These are phyloP conservation scores for Dianthus caryophyllus DNA, from an alignment of 148 eudicot genomes.

Conservation along the genomic window DNA sequence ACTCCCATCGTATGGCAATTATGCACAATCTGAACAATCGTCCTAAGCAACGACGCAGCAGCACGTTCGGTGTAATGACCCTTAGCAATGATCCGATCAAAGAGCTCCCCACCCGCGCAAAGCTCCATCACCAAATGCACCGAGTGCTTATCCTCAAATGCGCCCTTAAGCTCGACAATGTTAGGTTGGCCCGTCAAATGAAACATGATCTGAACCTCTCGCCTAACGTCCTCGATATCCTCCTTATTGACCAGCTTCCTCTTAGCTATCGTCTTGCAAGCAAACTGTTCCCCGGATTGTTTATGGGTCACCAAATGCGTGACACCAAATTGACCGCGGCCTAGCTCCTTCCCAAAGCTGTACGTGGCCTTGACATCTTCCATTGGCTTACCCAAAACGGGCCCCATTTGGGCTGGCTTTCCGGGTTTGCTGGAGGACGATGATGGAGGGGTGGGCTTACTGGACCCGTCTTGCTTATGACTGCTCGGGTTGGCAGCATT, in stretches of 20 bases:
- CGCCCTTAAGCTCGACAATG: conserved; percentile 83
- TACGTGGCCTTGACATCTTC: conserved; percentile 46
- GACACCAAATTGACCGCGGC: conserved; percentile 73
- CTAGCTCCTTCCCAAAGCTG: conserved; percentile 65
- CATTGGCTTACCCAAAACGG: conserved; percentile 70
- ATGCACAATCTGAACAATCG: conserved; percentile 84
- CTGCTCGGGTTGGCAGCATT: conserved; percentile 21
- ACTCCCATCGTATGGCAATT: conserved; percentile 94
- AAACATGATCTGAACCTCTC: conserved; percentile 91
- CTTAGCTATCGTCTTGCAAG: conserved; percentile 79
- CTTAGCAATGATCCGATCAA: conserved; percentile 81
- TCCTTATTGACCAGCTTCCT: conserved; percentile 81
- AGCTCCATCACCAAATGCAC: conserved; percentile 92
- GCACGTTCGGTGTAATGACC: conserved; percentile 89
- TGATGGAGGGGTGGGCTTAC: conserved; percentile 34
- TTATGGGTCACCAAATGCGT: conserved; percentile 58
- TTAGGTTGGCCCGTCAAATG: conserved; percentile 75
- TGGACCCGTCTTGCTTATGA: conserved; percentile 22
- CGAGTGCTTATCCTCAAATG: conserved; percentile 79
- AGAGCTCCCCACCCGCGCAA: conserved; percentile 94
- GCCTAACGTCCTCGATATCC: conserved; percentile 84
- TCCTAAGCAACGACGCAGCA: conserved; percentile 78
- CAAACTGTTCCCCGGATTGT: conserved; percentile 56
- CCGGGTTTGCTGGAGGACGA: conserved; percentile 22
- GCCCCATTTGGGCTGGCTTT: conserved; percentile 41